Conservation (phyloP, 176 grass and related monocot genomes). For the Rhipidocladum racemiflorum region DNA sequence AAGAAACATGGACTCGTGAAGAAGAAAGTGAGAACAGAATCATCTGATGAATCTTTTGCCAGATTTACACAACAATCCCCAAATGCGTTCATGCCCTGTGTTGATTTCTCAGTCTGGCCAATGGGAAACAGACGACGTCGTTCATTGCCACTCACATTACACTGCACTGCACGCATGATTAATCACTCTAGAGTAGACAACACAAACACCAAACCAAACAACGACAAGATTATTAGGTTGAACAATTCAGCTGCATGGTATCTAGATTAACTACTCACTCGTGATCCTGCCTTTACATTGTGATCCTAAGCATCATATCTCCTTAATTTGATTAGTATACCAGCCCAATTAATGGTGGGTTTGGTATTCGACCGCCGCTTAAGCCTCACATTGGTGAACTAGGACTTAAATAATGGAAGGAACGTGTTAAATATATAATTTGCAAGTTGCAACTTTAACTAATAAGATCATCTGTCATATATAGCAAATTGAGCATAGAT, state of each 20-base stretch:
- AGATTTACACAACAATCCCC: neutral
- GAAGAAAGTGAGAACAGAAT: neutral
- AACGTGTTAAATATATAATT: neutral
- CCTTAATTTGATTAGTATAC: neutral
- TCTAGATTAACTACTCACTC: neutral
- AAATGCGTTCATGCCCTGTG: neutral
- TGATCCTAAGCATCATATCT: constrained; percentile 2
- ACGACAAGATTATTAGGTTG: constrained; percentile 36
- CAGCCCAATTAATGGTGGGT: constrained; percentile 13
- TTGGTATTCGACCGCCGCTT: constrained; percentile 6
- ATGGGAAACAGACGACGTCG: neutral
- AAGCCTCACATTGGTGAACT: neutral
- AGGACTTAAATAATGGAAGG: neutral
- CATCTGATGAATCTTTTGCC: neutral
- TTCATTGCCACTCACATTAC: neutral
- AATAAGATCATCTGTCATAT: neutral
- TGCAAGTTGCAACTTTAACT: constrained; percentile 16
- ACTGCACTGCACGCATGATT: neutral
- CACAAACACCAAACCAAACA: neutral
- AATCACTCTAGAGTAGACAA: neutral
- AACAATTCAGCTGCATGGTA: neutral
- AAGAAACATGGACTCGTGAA: neutral
- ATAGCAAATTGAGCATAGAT: neutral
- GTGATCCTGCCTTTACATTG: neutral
- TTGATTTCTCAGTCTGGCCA: neutral